A percentile compares a stretch with the other conserved stretches of the same genome.
Conservation (phyloP, 73 alveolate species). For the Tetrahymena borealis region DNA sequence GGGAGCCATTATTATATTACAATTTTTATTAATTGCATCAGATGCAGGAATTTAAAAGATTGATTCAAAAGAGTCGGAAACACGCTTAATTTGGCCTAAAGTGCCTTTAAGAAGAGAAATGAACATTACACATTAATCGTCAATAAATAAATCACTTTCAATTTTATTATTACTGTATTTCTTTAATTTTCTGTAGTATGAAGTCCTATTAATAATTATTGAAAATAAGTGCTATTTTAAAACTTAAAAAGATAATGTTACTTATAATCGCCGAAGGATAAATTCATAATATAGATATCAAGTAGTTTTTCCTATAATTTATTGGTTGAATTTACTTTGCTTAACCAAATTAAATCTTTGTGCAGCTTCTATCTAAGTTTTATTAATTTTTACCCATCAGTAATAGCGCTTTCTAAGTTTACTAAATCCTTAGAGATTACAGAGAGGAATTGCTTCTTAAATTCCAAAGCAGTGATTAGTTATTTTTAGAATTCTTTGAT, state of each 20-base stretch:
- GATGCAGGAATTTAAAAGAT: neutral
- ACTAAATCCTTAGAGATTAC: neutral
- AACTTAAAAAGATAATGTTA: neutral
- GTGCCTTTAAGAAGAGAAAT: neutral
- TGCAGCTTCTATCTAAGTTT: neutral
- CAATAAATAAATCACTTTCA: neutral
- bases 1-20: neutral
- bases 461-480: neutral
- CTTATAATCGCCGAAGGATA: neutral
- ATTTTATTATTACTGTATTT: neutral
- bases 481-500: neutral
- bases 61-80: neutral
- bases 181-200: neutral
- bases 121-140: neutral
- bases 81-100: neutral
- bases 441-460: neutral
- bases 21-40: neutral
- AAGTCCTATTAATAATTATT: neutral
- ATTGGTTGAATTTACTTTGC: neutral
- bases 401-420: neutral
- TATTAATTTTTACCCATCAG: neutral
- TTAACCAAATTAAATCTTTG: neutral
- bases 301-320: neutral
- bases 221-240: no score
- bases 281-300: neutral